These are phyloP conservation scores for Citrus inodora DNA, from an alignment of 345 rosid genomes.

Conservation along the genomic window DNA sequence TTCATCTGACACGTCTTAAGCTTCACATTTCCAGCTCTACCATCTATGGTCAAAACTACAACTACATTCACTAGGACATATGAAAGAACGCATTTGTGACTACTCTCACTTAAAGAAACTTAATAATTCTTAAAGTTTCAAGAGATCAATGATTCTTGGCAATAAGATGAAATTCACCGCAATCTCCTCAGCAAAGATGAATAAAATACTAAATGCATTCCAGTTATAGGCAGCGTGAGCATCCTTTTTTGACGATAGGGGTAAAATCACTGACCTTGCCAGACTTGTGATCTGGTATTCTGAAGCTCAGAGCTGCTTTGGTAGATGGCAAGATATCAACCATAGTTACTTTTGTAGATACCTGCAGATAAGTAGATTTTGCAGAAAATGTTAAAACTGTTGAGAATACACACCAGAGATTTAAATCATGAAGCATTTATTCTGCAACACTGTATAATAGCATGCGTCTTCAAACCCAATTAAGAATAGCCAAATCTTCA, in stretches of 20 bases:
- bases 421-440: neutral
- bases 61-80: neutral
- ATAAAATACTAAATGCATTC: neutral
- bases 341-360: slow-evolving; percentile 65
- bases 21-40: neutral
- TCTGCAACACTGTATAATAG: neutral
- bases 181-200: neutral
- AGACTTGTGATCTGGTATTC: slow-evolving; percentile 82
- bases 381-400: neutral
- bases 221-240: neutral
- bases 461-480: neutral
- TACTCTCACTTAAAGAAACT: neutral
- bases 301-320: slow-evolving; percentile 62
- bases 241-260: neutral
- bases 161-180: neutral
- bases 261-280: slow-evolving; percentile 68
- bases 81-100: neutral
- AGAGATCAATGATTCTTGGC: neutral
- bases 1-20: neutral
- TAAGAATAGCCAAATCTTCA: slow-evolving; percentile 3
- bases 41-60: neutral
- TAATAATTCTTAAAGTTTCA: neutral
- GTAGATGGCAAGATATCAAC: slow-evolving; percentile 55
- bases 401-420: neutral
- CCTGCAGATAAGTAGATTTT: slow-evolving; percentile 34